Percentiles rank a stretch among this genome's conserved stretches.
Conservation (phyloP, 345 rosid genomes). For the Acer saccharum region DNA sequence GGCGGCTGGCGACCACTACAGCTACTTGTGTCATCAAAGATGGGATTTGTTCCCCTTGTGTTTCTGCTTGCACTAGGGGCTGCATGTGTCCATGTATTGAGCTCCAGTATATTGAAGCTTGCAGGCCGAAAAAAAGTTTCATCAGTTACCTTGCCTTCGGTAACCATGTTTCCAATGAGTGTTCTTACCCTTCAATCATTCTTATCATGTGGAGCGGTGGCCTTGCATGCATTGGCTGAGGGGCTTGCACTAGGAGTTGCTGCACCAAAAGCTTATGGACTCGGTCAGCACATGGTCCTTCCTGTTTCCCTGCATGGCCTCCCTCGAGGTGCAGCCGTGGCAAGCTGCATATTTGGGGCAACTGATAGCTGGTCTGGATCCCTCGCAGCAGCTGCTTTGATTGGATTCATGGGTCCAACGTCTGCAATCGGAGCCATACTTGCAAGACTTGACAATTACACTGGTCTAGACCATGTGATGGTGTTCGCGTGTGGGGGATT, state of each 20-base stretch:
- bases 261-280: conserved; percentile 95
- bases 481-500: conserved; percentile 90
- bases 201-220: conserved; percentile 86
- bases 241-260: conserved; percentile 99
- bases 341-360: conserved; percentile 92
- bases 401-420: conserved; percentile 87
- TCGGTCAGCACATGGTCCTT: conserved; percentile 93
- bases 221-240: conserved; percentile 92
- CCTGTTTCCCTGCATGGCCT: conserved; percentile 96
- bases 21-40: conserved; percentile 71
- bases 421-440: conserved; percentile 93
- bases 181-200: conserved; percentile 80
- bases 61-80: conserved; percentile 65
- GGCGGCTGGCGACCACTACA: conserved; percentile 91
- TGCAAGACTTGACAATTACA: conserved; percentile 89
- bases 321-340: conserved; percentile 96
- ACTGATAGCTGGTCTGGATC: conserved; percentile 94
- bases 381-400: conserved; percentile 81
- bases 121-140: conserved; percentile 61
- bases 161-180: conserved; percentile 66
- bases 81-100: conserved; percentile 49
- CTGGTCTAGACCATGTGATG: conserved; percentile 94
- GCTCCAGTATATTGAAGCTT: conserved; percentile 59
- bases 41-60: conserved; percentile 67
- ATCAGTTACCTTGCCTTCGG: conserved; percentile 44